phyloP scores from a whole-genome alignment of 768 basidiomycete species.

The Lactarius deliciosus region DNA sequence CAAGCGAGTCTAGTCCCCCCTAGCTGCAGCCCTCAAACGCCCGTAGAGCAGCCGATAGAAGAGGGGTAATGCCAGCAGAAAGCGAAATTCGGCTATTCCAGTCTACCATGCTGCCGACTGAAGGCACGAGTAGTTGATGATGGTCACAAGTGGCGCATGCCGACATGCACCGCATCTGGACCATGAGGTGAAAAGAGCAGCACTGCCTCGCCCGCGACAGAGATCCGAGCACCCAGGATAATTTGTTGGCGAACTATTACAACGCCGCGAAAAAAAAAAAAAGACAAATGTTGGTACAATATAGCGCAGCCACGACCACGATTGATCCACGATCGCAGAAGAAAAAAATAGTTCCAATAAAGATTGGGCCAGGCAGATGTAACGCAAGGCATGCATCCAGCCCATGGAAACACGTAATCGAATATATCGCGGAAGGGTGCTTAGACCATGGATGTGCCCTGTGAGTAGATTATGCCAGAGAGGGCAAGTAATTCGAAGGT shows the following conservation, averaged over 20 bases:
- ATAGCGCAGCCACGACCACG: neutral
- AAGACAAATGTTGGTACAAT: neutral
- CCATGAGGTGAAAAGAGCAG: conserved; percentile 4
- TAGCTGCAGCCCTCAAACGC: neutral
- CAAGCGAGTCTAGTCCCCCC: conserved; percentile 1
- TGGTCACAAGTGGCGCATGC: conserved; percentile 16
- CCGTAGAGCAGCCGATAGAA: neutral
- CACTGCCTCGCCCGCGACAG: neutral
- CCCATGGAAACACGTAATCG: conserved; percentile 9
- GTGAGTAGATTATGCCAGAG: neutral
- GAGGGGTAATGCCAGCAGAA: neutral
- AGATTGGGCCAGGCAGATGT: neutral
- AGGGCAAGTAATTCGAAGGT: conserved; percentile 7
- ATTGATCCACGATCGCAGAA: neutral
- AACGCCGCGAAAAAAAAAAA: conserved; percentile 3
- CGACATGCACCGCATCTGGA: conserved; percentile 3
- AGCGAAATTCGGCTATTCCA: neutral
- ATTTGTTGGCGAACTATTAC: conserved; percentile 8
- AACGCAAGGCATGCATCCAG: neutral
- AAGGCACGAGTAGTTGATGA: conserved; percentile 4
- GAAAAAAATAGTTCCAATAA: neutral
- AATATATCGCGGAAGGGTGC: neutral
- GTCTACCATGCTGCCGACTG: neutral
- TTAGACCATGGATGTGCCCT: neutral
- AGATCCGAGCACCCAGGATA: conserved; percentile 21